A percentile compares a stretch with the other conserved stretches of the same genome.
These are phyloP conservation scores for Perkinsus olseni DNA, from an alignment of 169 alveolate genomes.

Conservation along the genomic window DNA sequence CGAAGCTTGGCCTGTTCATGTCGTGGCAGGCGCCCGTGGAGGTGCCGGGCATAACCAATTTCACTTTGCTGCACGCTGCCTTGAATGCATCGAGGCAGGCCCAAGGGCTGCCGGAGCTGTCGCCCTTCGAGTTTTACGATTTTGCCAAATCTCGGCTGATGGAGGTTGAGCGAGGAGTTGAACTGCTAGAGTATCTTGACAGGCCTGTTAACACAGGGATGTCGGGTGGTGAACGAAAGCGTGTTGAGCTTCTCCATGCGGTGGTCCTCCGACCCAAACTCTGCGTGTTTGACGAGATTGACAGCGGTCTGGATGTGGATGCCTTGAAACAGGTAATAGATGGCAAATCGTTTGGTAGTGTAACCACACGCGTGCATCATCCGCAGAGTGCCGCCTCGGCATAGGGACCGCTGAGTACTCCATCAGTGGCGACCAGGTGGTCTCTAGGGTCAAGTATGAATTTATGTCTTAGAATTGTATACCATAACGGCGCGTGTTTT, in stretches of 20 bases:
- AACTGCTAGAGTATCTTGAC: constrained; percentile 22
- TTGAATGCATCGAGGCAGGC: constrained; percentile 25
- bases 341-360: constrained; percentile 16
- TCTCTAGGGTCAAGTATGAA: no score
- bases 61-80: constrained; percentile 33
- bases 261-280: constrained; percentile 29
- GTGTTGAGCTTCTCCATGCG: constrained; percentile 35
- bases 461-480: no score
- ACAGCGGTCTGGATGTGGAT: constrained; percentile 38
- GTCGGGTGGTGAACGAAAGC: constrained; percentile 37
- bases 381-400: no score
- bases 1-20: constrained; percentile 27
- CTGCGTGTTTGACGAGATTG: constrained; percentile 36
- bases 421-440: no score
- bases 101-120: constrained; percentile 23
- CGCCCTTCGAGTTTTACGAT: constrained; percentile 31
- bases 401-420: no score
- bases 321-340: constrained; percentile 28
- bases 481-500: no score
- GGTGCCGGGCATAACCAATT: constrained; percentile 32
- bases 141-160: not conserved
- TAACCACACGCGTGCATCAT: no score
- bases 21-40: constrained; percentile 37
- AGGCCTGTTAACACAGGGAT: constrained; percentile 39
- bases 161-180: constrained; percentile 23